These are phyloP conservation scores for Drechslerella coelobrocha DNA, from an alignment of 2,329 filamentous ascomycete genomes.

Conservation along the genomic window DNA sequence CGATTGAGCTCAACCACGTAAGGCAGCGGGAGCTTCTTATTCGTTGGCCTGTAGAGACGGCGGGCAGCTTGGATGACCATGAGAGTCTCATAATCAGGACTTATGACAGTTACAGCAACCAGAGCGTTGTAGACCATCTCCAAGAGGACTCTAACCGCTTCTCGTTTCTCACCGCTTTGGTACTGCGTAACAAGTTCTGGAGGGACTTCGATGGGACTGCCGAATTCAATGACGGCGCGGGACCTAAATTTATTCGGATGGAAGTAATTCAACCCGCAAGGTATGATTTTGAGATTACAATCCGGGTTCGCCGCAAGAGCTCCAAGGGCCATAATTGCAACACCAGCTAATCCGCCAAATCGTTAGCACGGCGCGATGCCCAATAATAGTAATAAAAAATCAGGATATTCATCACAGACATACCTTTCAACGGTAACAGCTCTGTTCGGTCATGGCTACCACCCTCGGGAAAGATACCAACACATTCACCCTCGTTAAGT, in stretches of 20 bases:
- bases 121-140: conserved; percentile 86
- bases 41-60: conserved; percentile 89
- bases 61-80: conserved; percentile 96
- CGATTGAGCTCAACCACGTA: conserved; percentile 94
- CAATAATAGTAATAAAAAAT: not conserved
- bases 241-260: conserved; percentile 98
- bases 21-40: conserved; percentile 89
- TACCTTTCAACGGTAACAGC: conserved; percentile 82
- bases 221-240: conserved; percentile 93
- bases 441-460: conserved; percentile 94
- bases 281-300: conserved; percentile 91
- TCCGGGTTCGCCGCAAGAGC: conserved; percentile 83
- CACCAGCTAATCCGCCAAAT: conserved; percentile 69
- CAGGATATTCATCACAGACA: conserved; percentile 16
- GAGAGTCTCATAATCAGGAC: conserved; percentile 92
- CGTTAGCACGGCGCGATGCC: conserved; percentile 20
- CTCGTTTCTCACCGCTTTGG: conserved; percentile 79
- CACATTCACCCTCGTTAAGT: conserved; percentile 80
- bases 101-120: conserved; percentile 85
- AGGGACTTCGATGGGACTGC: conserved; percentile 83
- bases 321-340: conserved; percentile 96
- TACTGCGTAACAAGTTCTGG: conserved; percentile 84
- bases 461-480: conserved; percentile 96
- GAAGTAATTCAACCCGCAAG: conserved; percentile 99
- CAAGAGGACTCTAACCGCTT: conserved; percentile 83